A percentile compares a stretch with the other conserved stretches of the same genome.
These are phyloP conservation scores for Apophysomyces elegans DNA, from an alignment of 371 early-diverging fungal species.

Conservation along the genomic window DNA sequence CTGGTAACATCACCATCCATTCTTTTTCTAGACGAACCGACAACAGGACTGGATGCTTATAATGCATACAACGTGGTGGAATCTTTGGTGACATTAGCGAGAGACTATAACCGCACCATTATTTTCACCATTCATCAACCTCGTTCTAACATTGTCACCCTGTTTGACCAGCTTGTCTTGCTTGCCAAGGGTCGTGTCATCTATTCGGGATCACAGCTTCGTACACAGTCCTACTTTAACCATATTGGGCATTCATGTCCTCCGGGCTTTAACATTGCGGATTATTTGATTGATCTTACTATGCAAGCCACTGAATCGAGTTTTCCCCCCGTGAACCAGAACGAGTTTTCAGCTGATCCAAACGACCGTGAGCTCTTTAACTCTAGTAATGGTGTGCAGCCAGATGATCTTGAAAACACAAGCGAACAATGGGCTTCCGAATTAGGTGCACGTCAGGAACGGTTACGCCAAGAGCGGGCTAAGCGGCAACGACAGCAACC, in stretches of 20 bases:
- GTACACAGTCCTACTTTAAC: constrained; percentile 62
- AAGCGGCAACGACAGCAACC: constrained; percentile 21
- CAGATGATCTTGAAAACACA: constrained; percentile 42
- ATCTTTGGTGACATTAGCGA: constrained; percentile 81
- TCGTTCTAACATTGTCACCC: constrained; percentile 85
- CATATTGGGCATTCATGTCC: constrained; percentile 84
- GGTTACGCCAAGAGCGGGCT: constrained; percentile 21
- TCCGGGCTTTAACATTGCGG: constrained; percentile 91
- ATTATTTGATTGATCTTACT: constrained; percentile 84
- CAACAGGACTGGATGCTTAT: constrained; percentile 90
- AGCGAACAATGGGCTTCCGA: constrained; percentile 53
- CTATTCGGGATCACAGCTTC: constrained; percentile 74
- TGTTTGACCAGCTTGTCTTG: constrained; percentile 89
- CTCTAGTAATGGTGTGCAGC: constrained; percentile 3
- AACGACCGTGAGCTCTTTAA: constrained; percentile 16
- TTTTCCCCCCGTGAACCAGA: not conserved
- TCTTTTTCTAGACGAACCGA: constrained; percentile 95
- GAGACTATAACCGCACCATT: constrained; percentile 84
- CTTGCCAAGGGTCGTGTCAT: constrained; percentile 84
- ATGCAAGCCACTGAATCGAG: constrained; percentile 51
- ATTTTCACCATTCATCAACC: constrained; percentile 97
- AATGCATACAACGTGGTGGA: constrained; percentile 93
- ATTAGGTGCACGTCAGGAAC: constrained; percentile 28
- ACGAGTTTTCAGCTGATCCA: constrained; percentile 9
- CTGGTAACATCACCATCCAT: constrained; percentile 88